These are phyloP conservation scores for Chionographis japonica DNA, from an alignment of 106 monocot genomes.

Conservation along the genomic window DNA sequence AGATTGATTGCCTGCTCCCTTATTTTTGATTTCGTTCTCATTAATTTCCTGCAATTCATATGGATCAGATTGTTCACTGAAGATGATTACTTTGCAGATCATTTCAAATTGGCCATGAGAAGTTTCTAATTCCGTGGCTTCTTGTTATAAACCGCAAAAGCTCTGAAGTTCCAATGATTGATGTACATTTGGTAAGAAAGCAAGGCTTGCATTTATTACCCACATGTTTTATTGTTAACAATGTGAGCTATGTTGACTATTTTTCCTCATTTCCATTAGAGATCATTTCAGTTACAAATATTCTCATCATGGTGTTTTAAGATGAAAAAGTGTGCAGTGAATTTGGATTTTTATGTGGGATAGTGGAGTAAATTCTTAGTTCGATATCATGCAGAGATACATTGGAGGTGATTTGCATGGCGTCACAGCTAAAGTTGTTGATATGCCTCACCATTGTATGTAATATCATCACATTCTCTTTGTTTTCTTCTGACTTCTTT, in stretches of 20 bases:
- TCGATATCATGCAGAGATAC: slow-evolving; percentile 57
- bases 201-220: background rate
- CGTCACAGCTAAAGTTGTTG: slow-evolving; percentile 83
- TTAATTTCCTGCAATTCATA: background rate
- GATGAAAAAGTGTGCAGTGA: too few species aligned
- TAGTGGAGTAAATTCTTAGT: slow-evolving; percentile 2
- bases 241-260: background rate
- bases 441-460: slow-evolving; percentile 99
- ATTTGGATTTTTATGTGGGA: background rate
- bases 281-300: too few species aligned
- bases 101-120: slow-evolving; percentile 95
- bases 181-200: slow-evolving; percentile 80
- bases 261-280: background rate
- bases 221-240: background rate
- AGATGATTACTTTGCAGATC: slow-evolving; percentile 47
- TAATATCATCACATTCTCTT: slow-evolving; percentile 1
- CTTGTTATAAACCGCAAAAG: slow-evolving; percentile 91
- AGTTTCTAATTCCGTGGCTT: slow-evolving; percentile 94
- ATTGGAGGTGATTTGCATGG: slow-evolving; percentile 90
- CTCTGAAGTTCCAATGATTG: slow-evolving; percentile 89
- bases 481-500: slow-evolving; percentile 1
- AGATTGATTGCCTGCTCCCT: too few species aligned
- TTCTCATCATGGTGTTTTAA: too few species aligned
- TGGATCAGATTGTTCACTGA: background rate
- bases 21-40: background rate